A percentile compares a stretch with the other conserved stretches of the same genome.
phyloP scores from a whole-genome alignment of 2,329 filamentous ascomycete genomes.

The Cladophialophora yegresii region DNA sequence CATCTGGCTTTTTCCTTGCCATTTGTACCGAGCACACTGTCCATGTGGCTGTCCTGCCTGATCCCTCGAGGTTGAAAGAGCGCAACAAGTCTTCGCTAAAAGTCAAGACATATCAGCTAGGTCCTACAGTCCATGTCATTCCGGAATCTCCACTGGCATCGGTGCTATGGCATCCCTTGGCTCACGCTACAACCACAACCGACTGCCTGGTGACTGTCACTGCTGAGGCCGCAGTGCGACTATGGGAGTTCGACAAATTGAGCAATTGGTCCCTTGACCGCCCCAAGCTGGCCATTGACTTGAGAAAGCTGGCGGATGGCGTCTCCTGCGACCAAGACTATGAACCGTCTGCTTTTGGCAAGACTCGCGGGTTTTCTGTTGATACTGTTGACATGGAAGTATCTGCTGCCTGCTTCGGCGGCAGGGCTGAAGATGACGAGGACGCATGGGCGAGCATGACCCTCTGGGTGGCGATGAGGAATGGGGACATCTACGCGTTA shows the following conservation, averaged over 20 bases:
- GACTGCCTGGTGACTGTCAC: constrained; percentile 86
- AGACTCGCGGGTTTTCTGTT: constrained; percentile 80
- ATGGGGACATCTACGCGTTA: constrained; percentile 89
- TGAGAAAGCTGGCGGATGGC: constrained; percentile 85
- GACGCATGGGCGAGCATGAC: constrained; percentile 90
- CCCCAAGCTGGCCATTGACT: constrained; percentile 78
- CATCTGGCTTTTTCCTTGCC: constrained; percentile 73
- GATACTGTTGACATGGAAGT: constrained; percentile 94
- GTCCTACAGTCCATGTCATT: constrained; percentile 86
- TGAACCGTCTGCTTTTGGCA: constrained; percentile 70
- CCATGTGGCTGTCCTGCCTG: constrained; percentile 82
- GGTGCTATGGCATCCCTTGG: constrained; percentile 88
- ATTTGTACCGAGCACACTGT: constrained; percentile 85
- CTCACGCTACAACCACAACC: constrained; percentile 64
- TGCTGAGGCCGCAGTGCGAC: constrained; percentile 78
- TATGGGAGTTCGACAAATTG: constrained; percentile 85
- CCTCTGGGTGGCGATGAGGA: constrained; percentile 92
- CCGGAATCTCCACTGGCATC: constrained; percentile 79
- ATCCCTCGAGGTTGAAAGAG: constrained; percentile 72
- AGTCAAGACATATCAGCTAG: constrained; percentile 85
- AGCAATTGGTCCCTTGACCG: constrained; percentile 86
- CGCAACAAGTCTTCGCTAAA: constrained; percentile 70
- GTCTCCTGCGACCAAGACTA: constrained; percentile 81
- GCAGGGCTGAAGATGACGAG: constrained; percentile 60
- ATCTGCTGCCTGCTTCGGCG: constrained; percentile 85